Percentiles rank a stretch among this genome's conserved stretches.
These are phyloP conservation scores for Esteya vermicola DNA, from an alignment of 2,329 filamentous ascomycete species.

Conservation along the genomic window DNA sequence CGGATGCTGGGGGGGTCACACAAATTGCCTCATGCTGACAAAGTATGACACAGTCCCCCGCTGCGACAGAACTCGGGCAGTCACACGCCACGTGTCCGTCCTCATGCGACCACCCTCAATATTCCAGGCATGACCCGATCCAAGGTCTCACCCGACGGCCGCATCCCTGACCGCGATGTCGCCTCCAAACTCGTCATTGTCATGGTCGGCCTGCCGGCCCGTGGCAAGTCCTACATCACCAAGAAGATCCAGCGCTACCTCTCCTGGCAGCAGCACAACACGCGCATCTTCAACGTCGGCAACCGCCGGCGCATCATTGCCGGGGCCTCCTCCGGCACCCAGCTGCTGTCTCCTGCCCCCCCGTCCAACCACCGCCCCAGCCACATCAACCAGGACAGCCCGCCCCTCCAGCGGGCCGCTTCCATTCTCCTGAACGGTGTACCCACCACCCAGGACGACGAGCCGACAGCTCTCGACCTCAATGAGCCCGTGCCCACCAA, in stretches of 20 bases:
- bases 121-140: constrained; percentile 95
- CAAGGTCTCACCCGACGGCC: constrained; percentile 86
- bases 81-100: constrained; percentile 62
- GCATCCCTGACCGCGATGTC: constrained; percentile 86
- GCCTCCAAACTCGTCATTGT: constrained; percentile 94
- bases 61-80: constrained; percentile 60
- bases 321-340: constrained; percentile 8
- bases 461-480: constrained; percentile 25
- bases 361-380: constrained; percentile 8
- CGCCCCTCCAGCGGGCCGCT: constrained; percentile 37
- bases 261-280: constrained; percentile 95
- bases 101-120: constrained; percentile 86
- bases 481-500: constrained; percentile 10
- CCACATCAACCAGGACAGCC: constrained; percentile 17
- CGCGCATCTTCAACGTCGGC: constrained; percentile 93
- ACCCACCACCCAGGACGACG: constrained; percentile 22
- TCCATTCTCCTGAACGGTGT: constrained; percentile 43
- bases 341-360: background rate
- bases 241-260: constrained; percentile 94
- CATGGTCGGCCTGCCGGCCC: constrained; percentile 91
- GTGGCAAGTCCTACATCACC: constrained; percentile 97
- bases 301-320: constrained; percentile 74
- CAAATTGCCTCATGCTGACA: constrained; percentile 5
- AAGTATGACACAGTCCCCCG: constrained; percentile 37
- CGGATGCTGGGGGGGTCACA: too few species aligned